Evolutionary conservation across 352 stramenopile genomes (phyloP).

Genomic region (Pythium pyrilobum): DNA sequence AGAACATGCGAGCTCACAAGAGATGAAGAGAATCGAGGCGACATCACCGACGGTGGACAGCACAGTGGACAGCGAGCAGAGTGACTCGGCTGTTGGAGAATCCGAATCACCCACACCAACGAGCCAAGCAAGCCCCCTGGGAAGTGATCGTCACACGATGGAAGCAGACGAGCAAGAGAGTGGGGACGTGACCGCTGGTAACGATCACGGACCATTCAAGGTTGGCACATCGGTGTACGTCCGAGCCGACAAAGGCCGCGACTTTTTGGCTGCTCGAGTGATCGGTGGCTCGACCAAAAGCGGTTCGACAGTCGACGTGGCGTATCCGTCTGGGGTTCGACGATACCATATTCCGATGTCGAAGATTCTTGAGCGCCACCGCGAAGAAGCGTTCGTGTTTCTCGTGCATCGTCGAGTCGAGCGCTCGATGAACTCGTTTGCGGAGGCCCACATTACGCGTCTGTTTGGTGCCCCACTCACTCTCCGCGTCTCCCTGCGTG

Average conservation of each 20-base stretch:
- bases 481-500: constrained; percentile 55
- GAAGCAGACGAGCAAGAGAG: constrained; percentile 3
- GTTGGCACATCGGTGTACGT: constrained; percentile 59
- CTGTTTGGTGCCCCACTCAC: constrained; percentile 77
- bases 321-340: constrained; percentile 49
- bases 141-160: constrained; percentile 8
- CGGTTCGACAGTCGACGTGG: constrained; percentile 54
- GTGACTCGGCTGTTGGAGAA: constrained; percentile 1
- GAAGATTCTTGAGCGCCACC: constrained; percentile 46
- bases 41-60: constrained; percentile 6
- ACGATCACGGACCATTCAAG: constrained; percentile 18
- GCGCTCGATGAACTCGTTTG: constrained; percentile 73
- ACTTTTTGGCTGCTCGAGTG: constrained; percentile 52
- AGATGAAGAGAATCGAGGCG: background rate
- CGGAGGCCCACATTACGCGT: constrained; percentile 69
- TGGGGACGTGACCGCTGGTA: background rate
- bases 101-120: constrained; percentile 1
- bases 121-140: constrained; percentile 1
- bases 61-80: constrained; percentile 13
- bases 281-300: constrained; percentile 56
- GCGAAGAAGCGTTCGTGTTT: constrained; percentile 61
- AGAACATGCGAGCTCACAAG: background rate
- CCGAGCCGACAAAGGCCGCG: constrained; percentile 56
- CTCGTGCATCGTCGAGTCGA: constrained; percentile 85
- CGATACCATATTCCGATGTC: constrained; percentile 57